A percentile compares a stretch with the other conserved stretches of the same genome.
phyloP scores from a whole-genome alignment of 2,329 filamentous ascomycete genomes.

The Aspergillus neotritici region DNA sequence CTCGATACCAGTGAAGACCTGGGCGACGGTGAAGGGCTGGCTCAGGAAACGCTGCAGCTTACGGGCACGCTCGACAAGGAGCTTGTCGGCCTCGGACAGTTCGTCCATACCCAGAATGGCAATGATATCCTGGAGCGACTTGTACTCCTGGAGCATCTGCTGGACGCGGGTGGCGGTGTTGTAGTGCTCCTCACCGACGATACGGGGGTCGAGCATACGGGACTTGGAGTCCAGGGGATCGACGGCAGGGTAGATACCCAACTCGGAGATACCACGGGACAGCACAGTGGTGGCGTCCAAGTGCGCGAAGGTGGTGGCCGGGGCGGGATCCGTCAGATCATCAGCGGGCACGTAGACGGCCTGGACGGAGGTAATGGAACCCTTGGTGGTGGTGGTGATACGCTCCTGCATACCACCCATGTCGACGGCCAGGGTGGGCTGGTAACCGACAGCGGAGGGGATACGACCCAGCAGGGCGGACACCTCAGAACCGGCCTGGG shows the following conservation, averaged over 20 bases:
- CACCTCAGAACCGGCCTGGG: constrained; percentile 99
- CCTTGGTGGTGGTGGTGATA: constrained; percentile 99
- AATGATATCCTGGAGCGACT: constrained; percentile 99
- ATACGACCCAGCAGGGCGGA: constrained; percentile 99
- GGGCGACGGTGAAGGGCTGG: constrained; percentile 92
- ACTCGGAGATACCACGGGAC: constrained; percentile 99
- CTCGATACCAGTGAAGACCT: constrained; percentile 74
- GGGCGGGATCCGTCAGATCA: constrained; percentile 99
- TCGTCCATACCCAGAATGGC: constrained; percentile 99
- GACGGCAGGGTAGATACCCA: constrained; percentile 99
- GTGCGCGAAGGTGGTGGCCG: constrained; percentile 98
- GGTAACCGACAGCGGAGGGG: constrained; percentile 99
- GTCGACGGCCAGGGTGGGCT: constrained; percentile 95
- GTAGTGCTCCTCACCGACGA: constrained; percentile 98
- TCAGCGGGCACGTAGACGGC: constrained; percentile 99
- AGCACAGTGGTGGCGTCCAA: constrained; percentile 99
- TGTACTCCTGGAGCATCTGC: constrained; percentile 99
- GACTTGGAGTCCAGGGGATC: constrained; percentile 99
- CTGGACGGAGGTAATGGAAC: constrained; percentile 99
- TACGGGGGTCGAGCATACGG: constrained; percentile 98
- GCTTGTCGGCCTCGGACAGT: constrained; percentile 97
- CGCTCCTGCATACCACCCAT: constrained; percentile 99
- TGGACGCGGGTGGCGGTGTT: constrained; percentile 88
- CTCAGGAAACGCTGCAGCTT: constrained; percentile 99
- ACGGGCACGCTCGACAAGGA: constrained; percentile 99